Percentiles rank a stretch among this genome's conserved stretches.
These are phyloP conservation scores for Penicillium hesseltinei DNA, from an alignment of 2,329 filamentous ascomycete species.

Conservation along the genomic window DNA sequence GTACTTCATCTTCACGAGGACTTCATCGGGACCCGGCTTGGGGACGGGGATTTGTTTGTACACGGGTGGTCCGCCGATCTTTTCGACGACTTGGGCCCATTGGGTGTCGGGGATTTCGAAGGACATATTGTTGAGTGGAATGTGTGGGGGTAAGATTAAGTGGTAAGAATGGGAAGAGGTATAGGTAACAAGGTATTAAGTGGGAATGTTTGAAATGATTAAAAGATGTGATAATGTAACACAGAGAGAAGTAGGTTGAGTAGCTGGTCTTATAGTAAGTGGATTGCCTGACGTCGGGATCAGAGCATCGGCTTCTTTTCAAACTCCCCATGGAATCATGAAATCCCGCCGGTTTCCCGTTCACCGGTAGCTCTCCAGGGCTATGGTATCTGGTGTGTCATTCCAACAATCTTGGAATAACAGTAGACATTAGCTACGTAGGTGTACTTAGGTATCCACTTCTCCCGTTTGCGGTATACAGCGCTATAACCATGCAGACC, in stretches of 20 bases:
- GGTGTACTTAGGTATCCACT: neutral
- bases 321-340: neutral
- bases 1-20: constrained; percentile 88
- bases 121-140: constrained; percentile 10
- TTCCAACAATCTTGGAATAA: neutral
- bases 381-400: neutral
- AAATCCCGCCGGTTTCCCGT: neutral
- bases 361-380: neutral
- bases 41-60: constrained; percentile 68
- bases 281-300: neutral
- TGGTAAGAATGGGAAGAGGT: neutral
- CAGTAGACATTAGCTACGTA: neutral
- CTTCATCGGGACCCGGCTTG: constrained; percentile 81
- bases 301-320: neutral
- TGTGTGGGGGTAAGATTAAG: neutral
- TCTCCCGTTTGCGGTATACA: neutral
- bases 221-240: neutral
- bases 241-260: neutral
- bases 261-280: neutral
- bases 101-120: constrained; percentile 71
- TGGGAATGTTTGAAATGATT: neutral
- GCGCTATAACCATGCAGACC: neutral
- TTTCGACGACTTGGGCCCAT: constrained; percentile 88
- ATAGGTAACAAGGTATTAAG: neutral
- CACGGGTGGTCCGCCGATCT: constrained; percentile 67